A percentile compares a stretch with the other conserved stretches of the same genome.
Evolutionary conservation across 2,329 filamentous ascomycete genomes (phyloP).

Genomic region (Xylaria hypoxylon): DNA sequence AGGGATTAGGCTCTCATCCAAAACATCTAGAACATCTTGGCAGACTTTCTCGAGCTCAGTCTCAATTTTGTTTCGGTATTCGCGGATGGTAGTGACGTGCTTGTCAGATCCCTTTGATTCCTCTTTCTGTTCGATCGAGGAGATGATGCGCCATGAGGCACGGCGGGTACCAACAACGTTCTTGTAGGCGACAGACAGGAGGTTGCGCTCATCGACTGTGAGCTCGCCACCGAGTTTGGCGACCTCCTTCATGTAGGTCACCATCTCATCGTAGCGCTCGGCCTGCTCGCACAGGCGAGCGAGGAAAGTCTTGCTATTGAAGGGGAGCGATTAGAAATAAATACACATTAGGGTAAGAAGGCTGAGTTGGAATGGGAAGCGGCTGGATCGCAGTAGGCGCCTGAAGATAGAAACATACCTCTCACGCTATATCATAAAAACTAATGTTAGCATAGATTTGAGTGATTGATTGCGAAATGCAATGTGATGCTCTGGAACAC

Average conservation of each 20-base stretch:
- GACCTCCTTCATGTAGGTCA: constrained; percentile 99
- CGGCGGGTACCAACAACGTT: constrained; percentile 98
- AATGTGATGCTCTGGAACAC: neutral
- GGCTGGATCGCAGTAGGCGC: constrained; percentile 30
- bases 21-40: constrained; percentile 95
- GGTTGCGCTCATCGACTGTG: constrained; percentile 97
- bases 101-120: constrained; percentile 98
- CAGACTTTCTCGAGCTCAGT: constrained; percentile 96
- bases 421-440: constrained; percentile 68
- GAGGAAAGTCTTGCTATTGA: constrained; percentile 95
- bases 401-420: constrained; percentile 64
- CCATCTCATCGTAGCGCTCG: constrained; percentile 99
- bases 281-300: constrained; percentile 99
- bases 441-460: constrained; percentile 45
- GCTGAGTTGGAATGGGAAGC: constrained; percentile 31
- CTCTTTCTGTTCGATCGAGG: constrained; percentile 99
- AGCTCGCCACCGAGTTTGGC: constrained; percentile 86
- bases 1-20: constrained; percentile 93
- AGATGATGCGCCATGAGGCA: constrained; percentile 99
- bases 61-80: constrained; percentile 99
- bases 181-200: constrained; percentile 99
- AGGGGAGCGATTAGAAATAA: constrained; percentile 40
- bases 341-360: constrained; percentile 18
- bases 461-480: constrained; percentile 42
- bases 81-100: constrained; percentile 92